Conservation (phyloP, 2,329 filamentous ascomycete species). For the Penicillium sp. region DNA sequence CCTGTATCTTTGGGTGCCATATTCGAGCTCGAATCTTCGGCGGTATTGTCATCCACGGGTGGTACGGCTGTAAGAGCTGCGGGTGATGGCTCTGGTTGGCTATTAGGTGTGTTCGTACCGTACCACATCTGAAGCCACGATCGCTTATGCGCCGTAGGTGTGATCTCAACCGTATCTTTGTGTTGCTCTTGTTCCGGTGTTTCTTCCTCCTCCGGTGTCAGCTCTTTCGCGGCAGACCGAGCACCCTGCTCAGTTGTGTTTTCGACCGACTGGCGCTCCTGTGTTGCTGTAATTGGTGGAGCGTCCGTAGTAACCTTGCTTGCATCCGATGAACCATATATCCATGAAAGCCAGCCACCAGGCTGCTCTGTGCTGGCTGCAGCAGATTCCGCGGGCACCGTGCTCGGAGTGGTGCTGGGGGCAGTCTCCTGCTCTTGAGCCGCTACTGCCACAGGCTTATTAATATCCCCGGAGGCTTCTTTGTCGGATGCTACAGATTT, state of each 20-base stretch:
- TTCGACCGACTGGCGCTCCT: conserved; percentile 10
- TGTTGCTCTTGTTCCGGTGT: conserved; percentile 7
- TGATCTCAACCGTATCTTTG: conserved; percentile 4
- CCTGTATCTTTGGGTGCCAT: conserved; percentile 20
- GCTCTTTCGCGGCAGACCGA: conserved; percentile 6
- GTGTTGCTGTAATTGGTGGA: conserved; percentile 16
- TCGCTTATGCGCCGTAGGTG: conserved; percentile 35
- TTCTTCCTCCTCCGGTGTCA: conserved; percentile 16
- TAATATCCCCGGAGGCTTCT: conserved; percentile 17
- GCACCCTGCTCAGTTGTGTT: conserved; percentile 14
- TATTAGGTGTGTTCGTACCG: conserved; percentile 28
- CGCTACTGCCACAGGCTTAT: conserved; percentile 17
- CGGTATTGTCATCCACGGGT: conserved; percentile 11
- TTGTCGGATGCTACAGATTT: conserved; percentile 20
- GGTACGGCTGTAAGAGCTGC: conserved; percentile 13
- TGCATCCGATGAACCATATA: conserved; percentile 30
- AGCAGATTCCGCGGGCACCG: conserved; percentile 13
- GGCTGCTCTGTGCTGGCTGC: conserved; percentile 21
- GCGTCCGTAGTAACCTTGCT: conserved; percentile 11
- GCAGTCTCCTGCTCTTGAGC: conserved; percentile 19
- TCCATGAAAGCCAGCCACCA: conserved; percentile 42
- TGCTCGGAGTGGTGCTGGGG: conserved; percentile 14
- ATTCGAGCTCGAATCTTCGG: conserved; percentile 12
- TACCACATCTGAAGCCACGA: conserved; percentile 51
- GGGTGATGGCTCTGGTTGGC: conserved; percentile 26